phyloP scores from a whole-genome alignment of 2,329 filamentous ascomycete species.

The Fusarium sp. region DNA sequence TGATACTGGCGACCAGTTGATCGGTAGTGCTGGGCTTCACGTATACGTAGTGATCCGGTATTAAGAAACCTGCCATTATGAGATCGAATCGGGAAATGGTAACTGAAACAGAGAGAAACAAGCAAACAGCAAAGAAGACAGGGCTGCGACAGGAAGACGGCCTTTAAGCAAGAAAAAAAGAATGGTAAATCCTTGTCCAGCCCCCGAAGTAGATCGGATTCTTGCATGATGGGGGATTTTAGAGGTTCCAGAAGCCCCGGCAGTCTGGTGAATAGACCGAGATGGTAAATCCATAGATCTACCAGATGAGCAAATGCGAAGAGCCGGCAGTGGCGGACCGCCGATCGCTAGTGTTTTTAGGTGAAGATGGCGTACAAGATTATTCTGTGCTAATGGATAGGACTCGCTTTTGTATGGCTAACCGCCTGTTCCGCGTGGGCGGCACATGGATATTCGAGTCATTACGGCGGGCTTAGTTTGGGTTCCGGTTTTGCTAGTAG shows the following conservation, averaged over 20 bases:
- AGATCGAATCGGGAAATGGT: not conserved
- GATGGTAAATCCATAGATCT: not conserved
- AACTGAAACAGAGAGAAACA: not conserved
- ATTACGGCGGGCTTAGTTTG: not conserved
- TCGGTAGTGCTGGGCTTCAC: slow-evolving; percentile 23
- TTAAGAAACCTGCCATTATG: slow-evolving; percentile 19
- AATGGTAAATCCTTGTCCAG: not conserved
- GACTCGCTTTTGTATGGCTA: not conserved
- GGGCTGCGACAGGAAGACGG: not conserved
- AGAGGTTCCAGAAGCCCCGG: not conserved
- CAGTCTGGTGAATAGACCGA: not conserved
- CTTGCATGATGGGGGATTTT: not conserved
- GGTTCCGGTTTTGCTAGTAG: not conserved
- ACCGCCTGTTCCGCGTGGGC: not conserved
- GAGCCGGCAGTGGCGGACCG: not conserved
- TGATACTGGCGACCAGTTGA: slow-evolving; percentile 36
- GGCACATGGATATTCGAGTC: not conserved
- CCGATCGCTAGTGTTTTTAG: not conserved
- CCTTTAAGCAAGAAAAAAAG: not conserved
- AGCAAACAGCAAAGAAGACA: not conserved
- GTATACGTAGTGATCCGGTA: slow-evolving; percentile 27
- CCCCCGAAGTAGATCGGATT: not conserved
- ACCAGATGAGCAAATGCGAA: not conserved
- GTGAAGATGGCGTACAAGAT: not conserved
- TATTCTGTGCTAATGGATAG: not conserved